Conservation (phyloP, 169 alveolate species). For the Plasmodium gonderi region DNA sequence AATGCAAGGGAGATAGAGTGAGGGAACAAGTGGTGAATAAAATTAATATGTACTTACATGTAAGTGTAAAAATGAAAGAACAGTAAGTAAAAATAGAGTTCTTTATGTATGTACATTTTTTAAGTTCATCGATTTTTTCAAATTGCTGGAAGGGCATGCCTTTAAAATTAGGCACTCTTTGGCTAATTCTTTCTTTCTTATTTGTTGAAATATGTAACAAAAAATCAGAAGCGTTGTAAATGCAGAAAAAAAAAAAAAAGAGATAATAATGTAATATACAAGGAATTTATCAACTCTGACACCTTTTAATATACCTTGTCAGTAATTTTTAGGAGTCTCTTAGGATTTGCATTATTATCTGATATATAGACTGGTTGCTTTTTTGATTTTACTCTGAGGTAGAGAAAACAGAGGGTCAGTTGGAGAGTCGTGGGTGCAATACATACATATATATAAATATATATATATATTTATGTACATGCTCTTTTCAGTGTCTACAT, state of each 20-base stretch:
- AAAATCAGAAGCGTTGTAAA: no score
- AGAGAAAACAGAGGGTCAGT: not conserved
- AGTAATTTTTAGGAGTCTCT: not conserved
- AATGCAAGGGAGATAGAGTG: not conserved
- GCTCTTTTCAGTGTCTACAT: not conserved
- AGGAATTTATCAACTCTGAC: not conserved
- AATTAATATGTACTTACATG: not conserved
- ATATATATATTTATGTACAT: not conserved
- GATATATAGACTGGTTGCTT: not conserved
- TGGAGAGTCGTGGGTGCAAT: not conserved
- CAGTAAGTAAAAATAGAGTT: no score
- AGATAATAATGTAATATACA: not conserved
- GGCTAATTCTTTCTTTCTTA: no score
- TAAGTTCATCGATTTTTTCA: no score
- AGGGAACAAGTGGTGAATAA: no score
- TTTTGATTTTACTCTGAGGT: conserved; percentile 22
- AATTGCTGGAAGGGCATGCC: no score
- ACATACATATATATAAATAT: not conserved
- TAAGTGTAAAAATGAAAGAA: not conserved
- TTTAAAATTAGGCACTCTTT: no score
- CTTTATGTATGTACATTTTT: no score
- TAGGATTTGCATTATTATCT: not conserved
- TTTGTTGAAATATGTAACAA: no score
- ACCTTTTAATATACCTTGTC: conserved; percentile 2
- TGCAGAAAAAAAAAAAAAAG: not conserved